Percentiles rank a stretch among this genome's conserved stretches.
Conservation (phyloP, 202 grass and related monocot species). For the Zoysia matrella region DNA sequence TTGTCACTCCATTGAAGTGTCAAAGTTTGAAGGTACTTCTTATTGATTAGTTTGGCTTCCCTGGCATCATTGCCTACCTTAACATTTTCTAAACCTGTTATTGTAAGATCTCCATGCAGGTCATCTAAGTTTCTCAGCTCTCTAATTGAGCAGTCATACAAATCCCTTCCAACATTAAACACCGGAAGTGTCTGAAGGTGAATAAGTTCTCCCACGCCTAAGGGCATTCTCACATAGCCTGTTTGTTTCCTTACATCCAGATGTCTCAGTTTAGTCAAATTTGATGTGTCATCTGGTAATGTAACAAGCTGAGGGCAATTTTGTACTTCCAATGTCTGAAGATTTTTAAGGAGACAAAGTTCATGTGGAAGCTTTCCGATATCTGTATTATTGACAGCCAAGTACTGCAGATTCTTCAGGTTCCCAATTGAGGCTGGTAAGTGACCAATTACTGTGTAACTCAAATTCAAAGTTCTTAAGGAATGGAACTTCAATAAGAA, state of each 20-base stretch:
- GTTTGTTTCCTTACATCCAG: constrained; percentile 20
- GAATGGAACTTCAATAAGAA: constrained; percentile 12
- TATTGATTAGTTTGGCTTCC: constrained; percentile 14
- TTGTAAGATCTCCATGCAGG: not conserved
- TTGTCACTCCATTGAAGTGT: constrained; percentile 13
- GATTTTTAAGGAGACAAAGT: constrained; percentile 8
- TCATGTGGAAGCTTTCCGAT: not conserved
- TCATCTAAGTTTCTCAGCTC: constrained; percentile 19
- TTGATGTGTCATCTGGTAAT: not conserved
- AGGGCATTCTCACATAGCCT: constrained; percentile 6
- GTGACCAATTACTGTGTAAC: constrained; percentile 1
- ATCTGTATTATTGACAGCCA: constrained; percentile 22
- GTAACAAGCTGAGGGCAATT: constrained; percentile 7
- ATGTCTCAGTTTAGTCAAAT: not conserved
- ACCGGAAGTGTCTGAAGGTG: constrained; percentile 2
- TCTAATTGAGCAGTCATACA: not conserved
- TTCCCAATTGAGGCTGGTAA: not conserved
- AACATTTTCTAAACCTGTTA: constrained; percentile 6
- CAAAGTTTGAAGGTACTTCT: constrained; percentile 11
- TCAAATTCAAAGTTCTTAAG: constrained; percentile 26
- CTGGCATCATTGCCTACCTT: not conserved
- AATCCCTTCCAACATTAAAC: not conserved
- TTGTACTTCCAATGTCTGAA: constrained; percentile 6
- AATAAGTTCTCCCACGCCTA: not conserved
- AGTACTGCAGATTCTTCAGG: not conserved